These are phyloP conservation scores for Crucibulum laeve DNA, from an alignment of 768 basidiomycete species.

Conservation along the genomic window DNA sequence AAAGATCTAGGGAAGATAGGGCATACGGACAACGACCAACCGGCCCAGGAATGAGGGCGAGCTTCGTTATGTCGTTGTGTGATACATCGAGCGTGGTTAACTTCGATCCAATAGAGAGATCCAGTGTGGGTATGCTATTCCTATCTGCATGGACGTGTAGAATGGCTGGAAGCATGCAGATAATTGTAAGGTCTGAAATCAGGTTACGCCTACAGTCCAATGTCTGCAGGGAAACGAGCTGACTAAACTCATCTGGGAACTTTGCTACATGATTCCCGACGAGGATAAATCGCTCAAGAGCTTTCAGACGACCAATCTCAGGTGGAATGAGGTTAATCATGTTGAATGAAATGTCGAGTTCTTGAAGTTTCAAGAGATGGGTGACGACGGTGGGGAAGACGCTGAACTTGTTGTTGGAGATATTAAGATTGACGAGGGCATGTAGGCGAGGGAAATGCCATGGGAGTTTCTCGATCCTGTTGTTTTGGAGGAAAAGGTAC, in stretches of 20 bases:
- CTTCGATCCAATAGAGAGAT: slow-evolving; percentile 67
- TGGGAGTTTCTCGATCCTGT: slow-evolving; percentile 83
- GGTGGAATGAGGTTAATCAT: slow-evolving; percentile 77
- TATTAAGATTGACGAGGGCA: slow-evolving; percentile 73
- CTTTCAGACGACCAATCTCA: slow-evolving; percentile 64
- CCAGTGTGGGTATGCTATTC: slow-evolving; percentile 77
- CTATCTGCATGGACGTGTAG: slow-evolving; percentile 74
- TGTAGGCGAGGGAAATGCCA: slow-evolving; percentile 77
- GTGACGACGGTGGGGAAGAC: slow-evolving; percentile 70
- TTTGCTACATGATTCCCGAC: slow-evolving; percentile 80
- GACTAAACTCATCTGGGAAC: slow-evolving; percentile 59
- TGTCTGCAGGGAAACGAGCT: slow-evolving; percentile 55
- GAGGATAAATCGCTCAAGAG: slow-evolving; percentile 69
- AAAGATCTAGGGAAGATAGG: slow-evolving; percentile 82
- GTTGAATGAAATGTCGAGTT: slow-evolving; percentile 96
- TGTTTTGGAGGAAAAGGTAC: slow-evolving; percentile 80
- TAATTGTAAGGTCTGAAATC: slow-evolving; percentile 68
- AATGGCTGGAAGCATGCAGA: slow-evolving; percentile 67
- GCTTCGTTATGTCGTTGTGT: slow-evolving; percentile 85
- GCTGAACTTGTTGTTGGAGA: slow-evolving; percentile 94
- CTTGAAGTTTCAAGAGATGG: slow-evolving; percentile 68
- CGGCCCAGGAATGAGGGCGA: slow-evolving; percentile 56
- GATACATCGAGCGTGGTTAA: slow-evolving; percentile 70
- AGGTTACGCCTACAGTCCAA: slow-evolving; percentile 87
- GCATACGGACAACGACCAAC: slow-evolving; percentile 37